A percentile compares a stretch with the other conserved stretches of the same genome.
phyloP scores from a whole-genome alignment of 495 filamentous ascomycete species.

The Melanomma pulvis-pyrius region DNA sequence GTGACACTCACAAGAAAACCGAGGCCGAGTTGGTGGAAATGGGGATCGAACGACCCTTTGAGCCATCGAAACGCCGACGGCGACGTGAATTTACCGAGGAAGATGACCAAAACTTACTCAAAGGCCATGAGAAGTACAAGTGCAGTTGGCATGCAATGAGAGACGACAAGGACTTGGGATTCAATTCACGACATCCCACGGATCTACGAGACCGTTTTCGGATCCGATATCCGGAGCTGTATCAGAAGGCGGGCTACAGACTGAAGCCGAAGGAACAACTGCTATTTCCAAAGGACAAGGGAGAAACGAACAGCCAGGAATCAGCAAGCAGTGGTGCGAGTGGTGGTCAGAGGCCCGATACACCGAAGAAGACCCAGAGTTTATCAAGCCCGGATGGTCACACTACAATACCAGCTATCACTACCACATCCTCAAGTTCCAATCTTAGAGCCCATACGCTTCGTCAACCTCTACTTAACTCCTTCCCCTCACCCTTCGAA shows the following conservation, averaged over 20 bases:
- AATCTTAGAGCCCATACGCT: slow-evolving; percentile 9
- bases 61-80: slow-evolving; percentile 54
- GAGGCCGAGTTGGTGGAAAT: slow-evolving; percentile 59
- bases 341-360: background rate
- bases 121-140: slow-evolving; percentile 74
- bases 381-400: background rate
- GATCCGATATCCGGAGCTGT: slow-evolving; percentile 76
- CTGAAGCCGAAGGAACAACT: slow-evolving; percentile 29
- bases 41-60: slow-evolving; percentile 58
- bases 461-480: slow-evolving; percentile 19
- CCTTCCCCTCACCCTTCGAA: slow-evolving; percentile 26
- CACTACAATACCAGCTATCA: background rate
- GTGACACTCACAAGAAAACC: slow-evolving; percentile 41
- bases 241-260: slow-evolving; percentile 53
- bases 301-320: background rate
- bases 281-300: slow-evolving; percentile 9
- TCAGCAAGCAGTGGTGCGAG: background rate
- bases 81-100: slow-evolving; percentile 67
- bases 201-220: slow-evolving; percentile 83
- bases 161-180: slow-evolving; percentile 66
- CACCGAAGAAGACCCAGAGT: background rate
- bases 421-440: background rate
- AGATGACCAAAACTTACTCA: slow-evolving; percentile 76
- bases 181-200: slow-evolving; percentile 69
- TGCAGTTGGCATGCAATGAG: slow-evolving; percentile 81